Conservation (phyloP, 306 rosid species). For the cucumber (Cucumis sativus) region DNA sequence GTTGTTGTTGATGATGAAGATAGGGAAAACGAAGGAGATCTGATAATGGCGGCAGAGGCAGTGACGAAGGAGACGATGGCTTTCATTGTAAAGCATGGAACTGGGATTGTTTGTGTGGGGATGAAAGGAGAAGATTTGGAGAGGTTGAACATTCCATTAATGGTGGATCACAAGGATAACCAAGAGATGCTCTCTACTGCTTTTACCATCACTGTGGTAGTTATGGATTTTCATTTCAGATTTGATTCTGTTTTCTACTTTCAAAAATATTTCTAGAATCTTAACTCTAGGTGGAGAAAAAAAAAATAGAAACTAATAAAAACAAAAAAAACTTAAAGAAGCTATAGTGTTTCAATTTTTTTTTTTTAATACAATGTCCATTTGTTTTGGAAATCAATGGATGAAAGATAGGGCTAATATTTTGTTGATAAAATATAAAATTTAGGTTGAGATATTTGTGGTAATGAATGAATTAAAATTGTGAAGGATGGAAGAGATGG, state of each 20-base stretch:
- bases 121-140: constrained; percentile 69
- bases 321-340: too few species aligned
- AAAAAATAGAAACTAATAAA: too few species aligned
- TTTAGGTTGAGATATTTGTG: too few species aligned
- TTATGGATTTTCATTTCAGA: constrained; percentile 3
- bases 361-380: too few species aligned
- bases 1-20: constrained; percentile 81
- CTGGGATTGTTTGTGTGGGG: constrained; percentile 76
- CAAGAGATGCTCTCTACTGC: constrained; percentile 64
- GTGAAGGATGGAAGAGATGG: constrained; percentile 60
- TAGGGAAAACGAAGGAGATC: constrained; percentile 86
- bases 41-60: constrained; percentile 75
- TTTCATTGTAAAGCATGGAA: constrained; percentile 78
- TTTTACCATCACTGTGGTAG: constrained; percentile 75
- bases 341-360: too few species aligned
- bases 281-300: too few species aligned
- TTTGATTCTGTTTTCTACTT: neutral
- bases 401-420: too few species aligned
- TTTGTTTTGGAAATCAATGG: too few species aligned
- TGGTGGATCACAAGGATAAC: constrained; percentile 65
- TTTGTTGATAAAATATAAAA: too few species aligned
- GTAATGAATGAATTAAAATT: too few species aligned
- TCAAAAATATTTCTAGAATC: neutral
- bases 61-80: constrained; percentile 86
- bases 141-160: constrained; percentile 69